Evolutionary conservation across 2,329 filamentous ascomycete species (phyloP).

Genomic region (Parastagonospora avenae): DNA sequence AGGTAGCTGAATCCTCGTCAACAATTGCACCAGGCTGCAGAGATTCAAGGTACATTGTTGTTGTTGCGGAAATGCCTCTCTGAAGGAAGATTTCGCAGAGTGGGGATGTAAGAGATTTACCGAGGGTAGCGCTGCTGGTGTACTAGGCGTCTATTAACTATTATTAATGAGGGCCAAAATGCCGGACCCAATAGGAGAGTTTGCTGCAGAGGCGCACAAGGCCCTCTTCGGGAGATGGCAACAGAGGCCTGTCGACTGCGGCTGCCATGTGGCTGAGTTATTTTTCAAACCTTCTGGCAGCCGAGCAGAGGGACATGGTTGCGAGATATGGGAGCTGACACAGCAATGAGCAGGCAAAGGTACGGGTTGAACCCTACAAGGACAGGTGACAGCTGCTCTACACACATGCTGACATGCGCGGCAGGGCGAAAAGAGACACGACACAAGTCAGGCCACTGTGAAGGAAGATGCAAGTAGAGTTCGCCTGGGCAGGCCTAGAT

Average conservation of each 20-base stretch:
- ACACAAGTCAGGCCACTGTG: no score
- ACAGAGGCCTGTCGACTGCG: no score
- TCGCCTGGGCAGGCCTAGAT: not conserved
- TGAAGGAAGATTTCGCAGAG: not conserved
- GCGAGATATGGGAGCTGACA: no score
- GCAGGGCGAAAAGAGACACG: no score
- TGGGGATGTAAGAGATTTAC: not conserved
- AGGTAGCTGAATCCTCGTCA: constrained; percentile 1
- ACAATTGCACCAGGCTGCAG: not conserved
- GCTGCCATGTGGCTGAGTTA: no score
- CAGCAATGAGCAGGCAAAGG: no score
- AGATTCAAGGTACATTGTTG: not conserved
- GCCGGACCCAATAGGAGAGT: not conserved
- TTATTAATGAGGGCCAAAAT: not conserved
- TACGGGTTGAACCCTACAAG: no score
- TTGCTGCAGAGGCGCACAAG: not conserved
- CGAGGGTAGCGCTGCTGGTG: constrained; percentile 1
- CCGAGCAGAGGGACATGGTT: no score
- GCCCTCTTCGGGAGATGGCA: not conserved
- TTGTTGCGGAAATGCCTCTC: not conserved
- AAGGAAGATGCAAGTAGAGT: no score
- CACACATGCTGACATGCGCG: no score
- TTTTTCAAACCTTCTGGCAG: no score
- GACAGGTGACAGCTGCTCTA: no score
- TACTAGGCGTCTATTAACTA: not conserved